Evolutionary conservation across 2,329 filamentous ascomycete genomes (phyloP).

Genomic region (Sordariomycetes sp.): DNA sequence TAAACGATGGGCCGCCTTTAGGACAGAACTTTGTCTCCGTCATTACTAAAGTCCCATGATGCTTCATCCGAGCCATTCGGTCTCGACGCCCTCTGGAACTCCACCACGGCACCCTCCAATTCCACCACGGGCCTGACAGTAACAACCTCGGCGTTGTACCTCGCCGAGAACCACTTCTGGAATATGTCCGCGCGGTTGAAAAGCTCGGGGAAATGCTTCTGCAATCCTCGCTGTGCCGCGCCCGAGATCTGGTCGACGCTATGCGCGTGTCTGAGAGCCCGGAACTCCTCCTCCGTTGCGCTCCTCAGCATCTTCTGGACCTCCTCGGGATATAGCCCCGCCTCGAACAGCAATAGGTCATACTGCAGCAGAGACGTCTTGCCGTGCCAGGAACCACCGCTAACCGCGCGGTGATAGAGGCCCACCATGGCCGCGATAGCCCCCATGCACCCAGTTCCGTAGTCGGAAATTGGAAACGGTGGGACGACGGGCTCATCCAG

Average conservation of each 20-base stretch:
- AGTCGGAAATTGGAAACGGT: constrained; percentile 50
- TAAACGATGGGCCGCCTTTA: not conserved
- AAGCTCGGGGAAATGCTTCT: constrained; percentile 39
- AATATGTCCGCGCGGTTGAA: constrained; percentile 25
- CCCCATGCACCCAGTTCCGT: constrained; percentile 63
- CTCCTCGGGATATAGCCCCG: constrained; percentile 42
- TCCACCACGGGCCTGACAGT: constrained; percentile 31
- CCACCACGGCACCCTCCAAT: constrained; percentile 29
- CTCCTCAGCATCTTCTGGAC: constrained; percentile 41
- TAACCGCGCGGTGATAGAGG: constrained; percentile 49
- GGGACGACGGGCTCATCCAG: constrained; percentile 54
- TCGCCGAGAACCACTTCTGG: not conserved
- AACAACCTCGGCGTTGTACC: not conserved
- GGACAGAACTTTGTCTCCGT: not conserved
- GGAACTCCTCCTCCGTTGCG: constrained; percentile 35
- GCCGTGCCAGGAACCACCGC: constrained; percentile 58
- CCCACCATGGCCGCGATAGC: constrained; percentile 56
- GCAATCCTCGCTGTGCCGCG: constrained; percentile 44
- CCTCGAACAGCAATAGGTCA: constrained; percentile 52
- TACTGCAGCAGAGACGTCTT: constrained; percentile 57
- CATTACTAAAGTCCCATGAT: constrained; percentile 31
- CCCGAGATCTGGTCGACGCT: constrained; percentile 57
- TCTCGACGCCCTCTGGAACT: constrained; percentile 30
- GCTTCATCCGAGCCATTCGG: constrained; percentile 47
- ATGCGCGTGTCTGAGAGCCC: constrained; percentile 46